Evolutionary conservation across 176 grass and related monocot species (phyloP).

Genomic region (Oryza brachyantha): DNA sequence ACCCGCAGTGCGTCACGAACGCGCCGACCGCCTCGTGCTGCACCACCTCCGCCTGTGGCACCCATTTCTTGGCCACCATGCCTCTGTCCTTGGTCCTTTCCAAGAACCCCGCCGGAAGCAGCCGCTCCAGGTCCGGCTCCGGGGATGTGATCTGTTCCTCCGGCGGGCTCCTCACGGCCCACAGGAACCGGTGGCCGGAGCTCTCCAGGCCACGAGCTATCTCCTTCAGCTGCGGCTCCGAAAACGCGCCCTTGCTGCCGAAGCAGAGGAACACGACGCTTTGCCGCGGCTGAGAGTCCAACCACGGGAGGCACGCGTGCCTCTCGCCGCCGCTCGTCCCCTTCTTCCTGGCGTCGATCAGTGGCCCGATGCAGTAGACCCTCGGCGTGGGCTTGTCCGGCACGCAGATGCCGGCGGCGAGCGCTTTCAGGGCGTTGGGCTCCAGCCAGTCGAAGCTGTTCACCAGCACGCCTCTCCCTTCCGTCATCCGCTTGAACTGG

Average conservation of each 20-base stretch:
- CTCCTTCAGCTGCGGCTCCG: slow-evolving; percentile 40
- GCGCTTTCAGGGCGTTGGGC: too few species aligned
- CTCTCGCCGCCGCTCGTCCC: not conserved
- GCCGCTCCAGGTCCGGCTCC: slow-evolving; percentile 32
- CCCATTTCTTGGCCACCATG: slow-evolving; percentile 51
- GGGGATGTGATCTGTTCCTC: too few species aligned
- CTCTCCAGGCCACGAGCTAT: slow-evolving; percentile 50
- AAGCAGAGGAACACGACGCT: slow-evolving; percentile 81
- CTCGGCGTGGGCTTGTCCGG: too few species aligned
- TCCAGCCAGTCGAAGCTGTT: too few species aligned
- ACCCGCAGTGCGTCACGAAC: slow-evolving; percentile 62
- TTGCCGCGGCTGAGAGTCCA: slow-evolving; percentile 46
- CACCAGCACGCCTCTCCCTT: too few species aligned
- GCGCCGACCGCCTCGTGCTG: slow-evolving; percentile 39
- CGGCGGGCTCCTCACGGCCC: not conserved
- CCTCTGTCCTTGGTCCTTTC: slow-evolving; percentile 46
- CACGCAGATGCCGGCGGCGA: too few species aligned
- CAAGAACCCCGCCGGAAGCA: slow-evolving; percentile 59
- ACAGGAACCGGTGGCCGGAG: slow-evolving; percentile 65
- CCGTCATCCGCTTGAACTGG: too few species aligned
- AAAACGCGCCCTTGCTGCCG: slow-evolving; percentile 57
- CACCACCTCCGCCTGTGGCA: slow-evolving; percentile 59
- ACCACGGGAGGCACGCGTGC: slow-evolving; percentile 62
- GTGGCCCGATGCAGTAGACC: slow-evolving; percentile 45
- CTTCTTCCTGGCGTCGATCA: slow-evolving; percentile 18